A percentile compares a stretch with the other conserved stretches of the same genome.
Conservation (phyloP, 1,139 yeast genomes). For the Magnusiomyces ingens region DNA sequence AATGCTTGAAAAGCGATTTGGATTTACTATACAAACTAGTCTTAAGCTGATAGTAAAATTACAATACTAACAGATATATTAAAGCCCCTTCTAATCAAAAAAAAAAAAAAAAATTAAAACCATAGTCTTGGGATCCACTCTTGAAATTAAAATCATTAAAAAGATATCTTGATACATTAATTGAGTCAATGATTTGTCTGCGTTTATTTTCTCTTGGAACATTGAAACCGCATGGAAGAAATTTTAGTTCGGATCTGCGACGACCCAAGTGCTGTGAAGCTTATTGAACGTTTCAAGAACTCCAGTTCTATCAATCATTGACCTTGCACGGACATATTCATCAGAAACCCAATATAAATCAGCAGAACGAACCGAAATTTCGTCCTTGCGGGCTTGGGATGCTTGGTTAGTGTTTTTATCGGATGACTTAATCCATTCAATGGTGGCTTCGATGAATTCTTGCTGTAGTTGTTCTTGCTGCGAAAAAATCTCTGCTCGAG, state of each 20-base stretch:
- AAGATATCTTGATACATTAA: too few species aligned
- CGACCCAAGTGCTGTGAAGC: constrained; percentile 7
- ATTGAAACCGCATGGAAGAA: too few species aligned
- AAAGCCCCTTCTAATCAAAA: too few species aligned
- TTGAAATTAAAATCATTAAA: too few species aligned
- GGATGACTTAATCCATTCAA: constrained; percentile 57
- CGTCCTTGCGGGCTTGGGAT: constrained; percentile 42
- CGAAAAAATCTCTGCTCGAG: constrained; percentile 37
- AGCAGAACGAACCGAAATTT: constrained; percentile 44
- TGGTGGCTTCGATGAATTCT: constrained; percentile 51
- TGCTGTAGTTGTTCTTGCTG: constrained; percentile 46
- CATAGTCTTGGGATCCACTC: too few species aligned
- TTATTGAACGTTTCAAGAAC: constrained; percentile 22
- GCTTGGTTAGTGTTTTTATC: constrained; percentile 38
- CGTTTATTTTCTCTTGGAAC: too few species aligned
- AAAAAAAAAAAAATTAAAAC: too few species aligned
- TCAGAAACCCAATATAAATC: constrained; percentile 57
- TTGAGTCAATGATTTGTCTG: too few species aligned
- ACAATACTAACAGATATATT: too few species aligned
- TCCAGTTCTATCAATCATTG: constrained; percentile 59
- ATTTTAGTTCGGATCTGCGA: background rate
- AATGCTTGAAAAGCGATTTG: too few species aligned
- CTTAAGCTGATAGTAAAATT: too few species aligned
- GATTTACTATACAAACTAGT: too few species aligned
- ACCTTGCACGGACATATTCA: constrained; percentile 65